A percentile compares a stretch with the other conserved stretches of the same genome.
phyloP scores from a whole-genome alignment of 1,284 basidiomycete genomes.

The Leucoagaricus sp. region DNA sequence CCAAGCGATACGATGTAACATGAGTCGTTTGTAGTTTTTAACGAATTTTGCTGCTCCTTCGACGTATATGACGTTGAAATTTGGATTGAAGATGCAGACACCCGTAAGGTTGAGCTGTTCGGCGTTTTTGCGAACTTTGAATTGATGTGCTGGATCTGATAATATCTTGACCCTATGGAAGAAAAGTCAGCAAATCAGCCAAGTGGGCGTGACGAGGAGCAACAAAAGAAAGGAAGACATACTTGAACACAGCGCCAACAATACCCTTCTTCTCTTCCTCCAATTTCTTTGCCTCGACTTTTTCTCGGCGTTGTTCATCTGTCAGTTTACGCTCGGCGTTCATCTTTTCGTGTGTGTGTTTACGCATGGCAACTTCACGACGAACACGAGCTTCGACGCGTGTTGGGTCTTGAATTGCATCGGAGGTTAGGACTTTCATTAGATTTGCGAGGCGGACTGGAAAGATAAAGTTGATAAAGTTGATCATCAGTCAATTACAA shows the following conservation, averaged over 20 bases:
- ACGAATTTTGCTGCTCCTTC: slow-evolving; percentile 90
- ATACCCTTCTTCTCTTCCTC: slow-evolving; percentile 91
- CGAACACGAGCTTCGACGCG: slow-evolving; percentile 95
- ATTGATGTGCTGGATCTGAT: slow-evolving; percentile 90
- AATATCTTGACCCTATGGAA: slow-evolving; percentile 77
- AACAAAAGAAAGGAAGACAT: slow-evolving; percentile 31
- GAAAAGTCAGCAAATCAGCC: background rate
- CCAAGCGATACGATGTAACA: slow-evolving; percentile 92
- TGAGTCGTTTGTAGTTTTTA: slow-evolving; percentile 86
- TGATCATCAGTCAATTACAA: background rate
- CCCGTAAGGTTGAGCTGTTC: slow-evolving; percentile 90
- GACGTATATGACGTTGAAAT: slow-evolving; percentile 90
- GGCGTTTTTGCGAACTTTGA: slow-evolving; percentile 96
- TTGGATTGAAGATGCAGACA: slow-evolving; percentile 85
- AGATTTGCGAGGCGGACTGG: slow-evolving; percentile 94
- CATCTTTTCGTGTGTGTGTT: slow-evolving; percentile 89
- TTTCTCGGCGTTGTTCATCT: slow-evolving; percentile 86
- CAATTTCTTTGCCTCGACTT: slow-evolving; percentile 80
- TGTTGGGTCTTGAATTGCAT: slow-evolving; percentile 96
- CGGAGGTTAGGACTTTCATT: slow-evolving; percentile 97
- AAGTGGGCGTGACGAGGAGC: background rate
- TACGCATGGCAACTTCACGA: slow-evolving; percentile 89
- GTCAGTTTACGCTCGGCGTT: slow-evolving; percentile 92
- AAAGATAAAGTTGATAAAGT: too few species aligned
- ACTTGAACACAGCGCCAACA: slow-evolving; percentile 89